These are phyloP conservation scores for Aspergillus niger DNA, from an alignment of 2,329 filamentous ascomycete species.

Conservation along the genomic window DNA sequence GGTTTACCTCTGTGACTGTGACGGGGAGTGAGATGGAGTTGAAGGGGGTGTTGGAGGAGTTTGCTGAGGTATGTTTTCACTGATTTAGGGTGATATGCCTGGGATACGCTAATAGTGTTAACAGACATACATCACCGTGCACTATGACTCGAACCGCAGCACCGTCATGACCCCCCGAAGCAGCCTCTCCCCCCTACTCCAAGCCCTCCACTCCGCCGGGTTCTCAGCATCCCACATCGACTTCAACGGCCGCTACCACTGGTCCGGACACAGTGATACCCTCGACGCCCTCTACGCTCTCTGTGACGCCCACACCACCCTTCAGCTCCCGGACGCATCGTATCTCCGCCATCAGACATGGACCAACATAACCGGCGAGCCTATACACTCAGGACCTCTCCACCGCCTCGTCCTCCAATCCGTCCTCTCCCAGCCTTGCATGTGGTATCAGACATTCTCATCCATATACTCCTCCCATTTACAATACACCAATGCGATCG, in stretches of 20 bases:
- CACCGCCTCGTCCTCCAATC: conserved; percentile 16
- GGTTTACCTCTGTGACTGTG: conserved; percentile 20
- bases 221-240: conserved; percentile 16
- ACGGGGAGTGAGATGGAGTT: neutral
- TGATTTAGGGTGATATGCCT: neutral
- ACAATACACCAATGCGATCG: conserved; percentile 1
- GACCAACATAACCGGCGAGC: conserved; percentile 6
- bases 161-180: conserved; percentile 21
- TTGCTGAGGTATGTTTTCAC: conserved; percentile 11
- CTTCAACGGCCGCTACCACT: conserved; percentile 25
- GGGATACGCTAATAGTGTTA: neutral
- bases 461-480: conserved; percentile 11
- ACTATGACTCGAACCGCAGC: conserved; percentile 18
- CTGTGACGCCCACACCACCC: conserved; percentile 6
- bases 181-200: conserved; percentile 8
- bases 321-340: conserved; percentile 18
- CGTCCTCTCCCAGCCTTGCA: conserved; percentile 14
- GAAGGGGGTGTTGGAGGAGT: neutral
- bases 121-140: conserved; percentile 22
- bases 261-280: conserved; percentile 14
- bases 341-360: conserved; percentile 4
- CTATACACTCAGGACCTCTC: neutral
- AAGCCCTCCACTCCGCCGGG: conserved; percentile 14
- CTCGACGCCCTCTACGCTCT: conserved; percentile 11
- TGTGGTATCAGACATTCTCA: conserved; percentile 20